Percentiles rank a stretch among this genome's conserved stretches.
These are phyloP conservation scores for Wickerhamiella spandovensis DNA, from an alignment of 805 yeast species.

Conservation along the genomic window DNA sequence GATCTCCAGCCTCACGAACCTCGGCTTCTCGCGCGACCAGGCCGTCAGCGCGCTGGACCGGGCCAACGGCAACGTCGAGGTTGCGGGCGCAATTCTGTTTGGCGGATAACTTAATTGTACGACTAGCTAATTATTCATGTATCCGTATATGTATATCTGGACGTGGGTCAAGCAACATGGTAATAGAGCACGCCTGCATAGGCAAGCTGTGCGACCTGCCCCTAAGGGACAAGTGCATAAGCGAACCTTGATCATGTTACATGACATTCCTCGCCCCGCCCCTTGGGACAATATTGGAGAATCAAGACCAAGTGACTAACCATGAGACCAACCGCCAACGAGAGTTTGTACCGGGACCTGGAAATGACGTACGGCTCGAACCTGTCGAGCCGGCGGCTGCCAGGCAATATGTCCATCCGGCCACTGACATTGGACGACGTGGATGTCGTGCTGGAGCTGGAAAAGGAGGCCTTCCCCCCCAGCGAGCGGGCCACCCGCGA, in stretches of 20 bases:
- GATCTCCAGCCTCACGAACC: conserved; percentile 34
- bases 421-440: conserved; percentile 70
- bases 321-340: conserved; percentile 20
- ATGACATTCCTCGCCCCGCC: too few species aligned
- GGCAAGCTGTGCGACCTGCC: too few species aligned
- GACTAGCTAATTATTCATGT: neutral
- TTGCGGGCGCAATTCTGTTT: conserved; percentile 74
- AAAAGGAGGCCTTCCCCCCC: conserved; percentile 54
- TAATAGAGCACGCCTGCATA: too few species aligned
- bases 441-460: conserved; percentile 47
- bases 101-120: conserved; percentile 7
- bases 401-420: conserved; percentile 52
- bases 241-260: too few species aligned
- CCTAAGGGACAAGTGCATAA: too few species aligned
- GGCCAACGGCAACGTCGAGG: conserved; percentile 66
- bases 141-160: neutral
- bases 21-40: conserved; percentile 60
- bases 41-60: conserved; percentile 51
- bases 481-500: conserved; percentile 56
- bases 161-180: too few species aligned
- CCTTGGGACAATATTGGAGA: too few species aligned
- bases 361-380: conserved; percentile 14
- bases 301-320: neutral
- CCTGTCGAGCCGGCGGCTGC: conserved; percentile 22
- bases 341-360: conserved; percentile 17